Evolutionary conservation across 2,329 filamentous ascomycete genomes (phyloP).

Genomic region (Xylaria sp.): DNA sequence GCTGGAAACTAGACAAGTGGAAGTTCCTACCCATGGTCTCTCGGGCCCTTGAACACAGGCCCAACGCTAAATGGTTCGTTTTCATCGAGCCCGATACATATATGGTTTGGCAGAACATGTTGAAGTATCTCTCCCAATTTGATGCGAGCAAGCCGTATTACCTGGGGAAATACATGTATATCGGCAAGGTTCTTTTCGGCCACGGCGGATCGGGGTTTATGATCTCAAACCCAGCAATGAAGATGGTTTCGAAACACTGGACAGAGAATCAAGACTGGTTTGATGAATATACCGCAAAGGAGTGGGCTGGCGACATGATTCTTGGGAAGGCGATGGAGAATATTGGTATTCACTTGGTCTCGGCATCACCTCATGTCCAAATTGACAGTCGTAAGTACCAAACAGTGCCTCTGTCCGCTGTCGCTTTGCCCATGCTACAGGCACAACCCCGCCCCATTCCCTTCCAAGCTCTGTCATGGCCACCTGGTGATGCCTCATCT

Average conservation of each 20-base stretch:
- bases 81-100: constrained; percentile 55
- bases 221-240: constrained; percentile 52
- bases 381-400: constrained; percentile 22
- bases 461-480: neutral
- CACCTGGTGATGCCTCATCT: neutral
- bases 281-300: constrained; percentile 31
- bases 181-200: constrained; percentile 48
- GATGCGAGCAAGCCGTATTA: constrained; percentile 48
- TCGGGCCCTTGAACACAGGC: constrained; percentile 50
- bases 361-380: constrained; percentile 30
- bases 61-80: constrained; percentile 53
- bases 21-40: constrained; percentile 56
- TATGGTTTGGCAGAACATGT: constrained; percentile 50
- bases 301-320: constrained; percentile 40
- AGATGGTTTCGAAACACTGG: constrained; percentile 37
- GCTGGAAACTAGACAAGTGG: constrained; percentile 55
- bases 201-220: constrained; percentile 52
- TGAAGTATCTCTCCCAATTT: constrained; percentile 48
- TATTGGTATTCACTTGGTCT: constrained; percentile 25
- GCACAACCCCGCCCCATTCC: neutral
- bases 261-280: constrained; percentile 26
- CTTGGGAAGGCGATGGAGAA: constrained; percentile 34
- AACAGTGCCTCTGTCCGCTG: neutral
- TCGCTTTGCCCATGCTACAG: neutral
- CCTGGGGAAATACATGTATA: constrained; percentile 49